phyloP scores from a whole-genome alignment of 257 asterid genomes.

The Solanum piurae region DNA sequence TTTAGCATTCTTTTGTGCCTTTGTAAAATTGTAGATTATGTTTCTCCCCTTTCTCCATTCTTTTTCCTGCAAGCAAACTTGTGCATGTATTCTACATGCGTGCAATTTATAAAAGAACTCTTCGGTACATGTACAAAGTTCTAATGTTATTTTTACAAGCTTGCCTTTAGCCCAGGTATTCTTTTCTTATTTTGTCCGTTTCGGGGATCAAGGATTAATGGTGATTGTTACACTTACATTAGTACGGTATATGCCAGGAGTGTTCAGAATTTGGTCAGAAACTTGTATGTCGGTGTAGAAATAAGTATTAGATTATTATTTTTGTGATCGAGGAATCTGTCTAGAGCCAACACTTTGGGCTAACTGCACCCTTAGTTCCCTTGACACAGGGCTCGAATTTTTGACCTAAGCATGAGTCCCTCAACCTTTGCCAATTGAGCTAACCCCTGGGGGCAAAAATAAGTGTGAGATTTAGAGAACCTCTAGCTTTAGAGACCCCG shows the following conservation, averaged over 20 bases:
- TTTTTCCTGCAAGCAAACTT: background rate
- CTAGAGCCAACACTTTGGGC: background rate
- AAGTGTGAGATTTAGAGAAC: background rate
- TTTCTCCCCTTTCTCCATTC: background rate
- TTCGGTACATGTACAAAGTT: background rate
- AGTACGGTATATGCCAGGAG: background rate
- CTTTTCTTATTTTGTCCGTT: background rate
- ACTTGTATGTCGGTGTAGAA: background rate
- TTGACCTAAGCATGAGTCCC: background rate
- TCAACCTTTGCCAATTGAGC: background rate
- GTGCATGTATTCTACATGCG: background rate
- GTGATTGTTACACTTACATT: background rate
- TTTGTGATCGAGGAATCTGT: background rate
- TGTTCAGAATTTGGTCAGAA: background rate
- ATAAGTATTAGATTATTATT: background rate
- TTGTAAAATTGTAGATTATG: background rate
- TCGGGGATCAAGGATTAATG: background rate
- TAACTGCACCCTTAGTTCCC: background rate
- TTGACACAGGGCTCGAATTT: background rate
- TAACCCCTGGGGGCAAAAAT: background rate
- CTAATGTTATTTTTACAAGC: background rate
- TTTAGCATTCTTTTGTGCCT: background rate
- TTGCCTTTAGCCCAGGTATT: background rate
- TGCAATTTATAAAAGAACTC: background rate
- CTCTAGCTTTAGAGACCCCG: background rate